Evolutionary conservation across 768 basidiomycete genomes (phyloP).

Genomic region (Pleurotus tuoliensis): DNA sequence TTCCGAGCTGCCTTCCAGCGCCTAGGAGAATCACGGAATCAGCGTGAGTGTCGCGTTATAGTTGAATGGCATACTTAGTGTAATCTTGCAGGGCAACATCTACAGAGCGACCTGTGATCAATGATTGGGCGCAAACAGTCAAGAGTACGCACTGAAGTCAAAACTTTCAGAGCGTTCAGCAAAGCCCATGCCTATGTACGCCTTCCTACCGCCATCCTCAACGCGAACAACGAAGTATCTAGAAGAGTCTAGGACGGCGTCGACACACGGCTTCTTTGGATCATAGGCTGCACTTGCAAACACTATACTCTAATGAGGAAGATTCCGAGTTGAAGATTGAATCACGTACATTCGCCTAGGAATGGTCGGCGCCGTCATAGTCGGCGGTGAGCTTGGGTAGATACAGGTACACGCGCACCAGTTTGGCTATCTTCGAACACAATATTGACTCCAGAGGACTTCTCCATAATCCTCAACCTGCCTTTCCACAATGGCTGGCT

Average conservation of each 20-base stretch:
- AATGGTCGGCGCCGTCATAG: background rate
- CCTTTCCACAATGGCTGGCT: slow-evolving; percentile 88
- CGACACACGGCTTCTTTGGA: slow-evolving; percentile 75
- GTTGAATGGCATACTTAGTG: slow-evolving; percentile 52
- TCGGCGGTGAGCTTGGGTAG: background rate
- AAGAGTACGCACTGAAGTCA: slow-evolving; percentile 72
- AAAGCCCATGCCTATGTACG: slow-evolving; percentile 94
- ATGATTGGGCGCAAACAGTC: background rate
- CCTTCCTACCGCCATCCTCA: slow-evolving; percentile 83
- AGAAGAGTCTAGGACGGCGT: slow-evolving; percentile 93
- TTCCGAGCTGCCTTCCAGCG: slow-evolving; percentile 63
- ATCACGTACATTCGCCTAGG: slow-evolving; percentile 65
- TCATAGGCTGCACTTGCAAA: slow-evolving; percentile 89
- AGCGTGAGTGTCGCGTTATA: slow-evolving; percentile 5
- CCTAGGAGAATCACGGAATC: slow-evolving; percentile 28
- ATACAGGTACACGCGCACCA: slow-evolving; percentile 44
- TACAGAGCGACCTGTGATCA: slow-evolving; percentile 21
- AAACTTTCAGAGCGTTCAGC: slow-evolving; percentile 85
- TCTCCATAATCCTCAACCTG: slow-evolving; percentile 80
- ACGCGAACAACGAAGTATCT: slow-evolving; percentile 93
- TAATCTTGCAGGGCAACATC: slow-evolving; percentile 87
- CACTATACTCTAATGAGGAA: slow-evolving; percentile 34
- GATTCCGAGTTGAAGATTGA: slow-evolving; percentile 2
- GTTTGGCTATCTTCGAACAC: slow-evolving; percentile 78
- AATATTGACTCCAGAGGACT: slow-evolving; percentile 60